Conservation (phyloP, 2,329 filamentous ascomycete genomes). For the Exophiala spinifera region DNA sequence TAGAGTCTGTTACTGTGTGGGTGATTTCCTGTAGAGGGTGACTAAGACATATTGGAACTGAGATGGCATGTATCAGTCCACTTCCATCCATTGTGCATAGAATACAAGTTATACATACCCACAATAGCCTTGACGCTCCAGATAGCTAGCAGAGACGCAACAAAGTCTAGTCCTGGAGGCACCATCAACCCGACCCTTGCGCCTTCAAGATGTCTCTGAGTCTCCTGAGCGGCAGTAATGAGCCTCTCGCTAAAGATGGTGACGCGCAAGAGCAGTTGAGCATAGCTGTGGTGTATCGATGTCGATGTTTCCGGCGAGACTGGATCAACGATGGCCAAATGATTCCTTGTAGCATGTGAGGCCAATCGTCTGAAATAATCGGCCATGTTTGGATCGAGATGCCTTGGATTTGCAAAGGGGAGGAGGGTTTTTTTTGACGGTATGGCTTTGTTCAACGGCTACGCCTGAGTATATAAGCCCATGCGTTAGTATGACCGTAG, state of each 20-base stretch:
- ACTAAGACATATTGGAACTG: slow-evolving; percentile 1
- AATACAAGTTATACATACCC: background rate
- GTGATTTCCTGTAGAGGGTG: slow-evolving; percentile 1
- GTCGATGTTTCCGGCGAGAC: background rate
- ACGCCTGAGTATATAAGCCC: too few species aligned
- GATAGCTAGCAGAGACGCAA: background rate
- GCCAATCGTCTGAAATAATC: background rate
- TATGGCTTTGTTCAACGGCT: too few species aligned
- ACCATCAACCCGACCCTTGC: background rate
- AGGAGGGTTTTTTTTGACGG: too few species aligned
- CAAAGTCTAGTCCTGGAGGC: slow-evolving; percentile 1
- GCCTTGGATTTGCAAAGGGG: too few species aligned
- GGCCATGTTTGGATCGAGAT: background rate
- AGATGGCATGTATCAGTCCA: background rate
- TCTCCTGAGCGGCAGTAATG: background rate
- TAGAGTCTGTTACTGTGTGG: background rate
- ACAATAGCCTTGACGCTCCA: slow-evolving; percentile 3
- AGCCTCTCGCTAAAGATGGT: background rate
- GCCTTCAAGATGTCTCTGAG: background rate
- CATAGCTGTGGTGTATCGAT: background rate
- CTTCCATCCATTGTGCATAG: too few species aligned
- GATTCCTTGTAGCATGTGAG: background rate
- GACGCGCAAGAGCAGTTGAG: slow-evolving; percentile 1
- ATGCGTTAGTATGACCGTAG: too few species aligned
- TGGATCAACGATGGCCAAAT: slow-evolving; percentile 3